Percentiles rank a stretch among this genome's conserved stretches.
These are phyloP conservation scores for Neostapfia colusana DNA, from an alignment of 176 grass and related monocot species.

Conservation along the genomic window DNA sequence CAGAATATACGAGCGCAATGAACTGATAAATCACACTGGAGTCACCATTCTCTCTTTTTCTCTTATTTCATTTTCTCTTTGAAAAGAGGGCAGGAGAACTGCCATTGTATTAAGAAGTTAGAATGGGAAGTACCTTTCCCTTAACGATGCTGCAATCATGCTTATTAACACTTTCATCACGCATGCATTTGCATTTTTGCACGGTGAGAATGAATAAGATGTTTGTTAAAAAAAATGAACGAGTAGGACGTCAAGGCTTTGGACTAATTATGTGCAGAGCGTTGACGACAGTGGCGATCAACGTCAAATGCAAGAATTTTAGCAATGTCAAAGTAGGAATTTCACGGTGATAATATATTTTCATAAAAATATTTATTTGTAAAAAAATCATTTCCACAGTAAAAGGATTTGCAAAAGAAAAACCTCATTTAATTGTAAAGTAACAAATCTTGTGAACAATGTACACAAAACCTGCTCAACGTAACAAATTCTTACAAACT, in stretches of 20 bases:
- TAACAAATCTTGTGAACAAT: too few species aligned
- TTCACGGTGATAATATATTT: background rate
- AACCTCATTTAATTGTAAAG: too few species aligned
- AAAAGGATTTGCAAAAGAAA: too few species aligned
- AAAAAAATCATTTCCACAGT: too few species aligned
- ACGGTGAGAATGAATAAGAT: background rate
- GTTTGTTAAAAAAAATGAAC: too few species aligned
- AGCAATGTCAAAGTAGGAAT: background rate
- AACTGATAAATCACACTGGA: background rate
- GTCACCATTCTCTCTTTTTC: too few species aligned
- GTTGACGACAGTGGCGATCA: background rate
- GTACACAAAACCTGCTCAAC: too few species aligned
- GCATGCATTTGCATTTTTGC: background rate
- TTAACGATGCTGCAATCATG: background rate
- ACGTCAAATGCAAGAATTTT: background rate
- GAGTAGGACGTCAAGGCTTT: background rate
- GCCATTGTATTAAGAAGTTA: too few species aligned
- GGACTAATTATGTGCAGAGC: background rate
- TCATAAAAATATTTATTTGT: too few species aligned
- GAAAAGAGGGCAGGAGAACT: too few species aligned
- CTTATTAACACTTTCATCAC: background rate
- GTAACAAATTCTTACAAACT: too few species aligned
- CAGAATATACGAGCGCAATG: background rate
- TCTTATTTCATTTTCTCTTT: too few species aligned
- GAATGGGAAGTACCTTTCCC: background rate